A percentile compares a stretch with the other conserved stretches of the same genome.
phyloP scores from a whole-genome alignment of 306 rosid species.

The Cucumis sativus region Cucumber_9930_V3 NC_026660.2:22350001-22350500 shows the following conservation, averaged over 20 bases:
- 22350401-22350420: conserved; percentile 57
- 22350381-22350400: conserved; percentile 56
- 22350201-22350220: background rate
- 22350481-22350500: background rate
- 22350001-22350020: too few species aligned
- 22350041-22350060: background rate
- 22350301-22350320: background rate
- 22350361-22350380: conserved; percentile 42
- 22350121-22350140: background rate
- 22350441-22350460: background rate
- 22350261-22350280: background rate
- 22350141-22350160: background rate
- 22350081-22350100: background rate
- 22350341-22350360: conserved; percentile 11
- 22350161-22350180: background rate
- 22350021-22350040: too few species aligned
- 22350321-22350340: background rate
- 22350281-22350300: background rate
- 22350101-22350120: background rate
- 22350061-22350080: background rate
- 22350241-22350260: background rate
- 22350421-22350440: conserved; percentile 14
- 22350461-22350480: too few species aligned
- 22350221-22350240: background rate
- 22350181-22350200: background rate